These are phyloP conservation scores for Buddleja alternifolia DNA, from an alignment of 257 asterid genomes.

Conservation along the genomic window DNA sequence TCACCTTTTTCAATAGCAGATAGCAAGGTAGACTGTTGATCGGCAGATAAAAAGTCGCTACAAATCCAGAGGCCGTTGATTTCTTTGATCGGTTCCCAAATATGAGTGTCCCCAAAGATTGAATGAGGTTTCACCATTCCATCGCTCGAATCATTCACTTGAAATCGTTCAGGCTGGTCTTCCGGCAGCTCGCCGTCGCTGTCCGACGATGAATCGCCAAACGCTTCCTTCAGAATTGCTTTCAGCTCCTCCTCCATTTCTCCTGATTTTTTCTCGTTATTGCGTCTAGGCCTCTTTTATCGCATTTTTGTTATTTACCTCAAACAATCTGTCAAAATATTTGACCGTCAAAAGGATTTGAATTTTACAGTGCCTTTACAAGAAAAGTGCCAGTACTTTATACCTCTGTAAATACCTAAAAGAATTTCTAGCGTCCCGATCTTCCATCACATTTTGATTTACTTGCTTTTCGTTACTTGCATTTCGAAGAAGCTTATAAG, in stretches of 20 bases:
- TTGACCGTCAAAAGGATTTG: background rate
- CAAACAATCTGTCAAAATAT: background rate
- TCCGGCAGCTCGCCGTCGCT: slow-evolving; percentile 42
- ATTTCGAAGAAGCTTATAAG: too few relatives aligned
- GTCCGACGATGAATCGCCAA: slow-evolving; percentile 74
- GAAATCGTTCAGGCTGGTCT: slow-evolving; percentile 11
- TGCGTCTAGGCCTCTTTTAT: background rate
- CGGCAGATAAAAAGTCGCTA: slow-evolving; percentile 61
- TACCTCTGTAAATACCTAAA: background rate
- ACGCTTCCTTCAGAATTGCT: slow-evolving; percentile 59
- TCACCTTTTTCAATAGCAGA: slow-evolving; percentile 66
- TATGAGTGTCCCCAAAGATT: slow-evolving; percentile 43
- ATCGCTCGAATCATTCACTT: slow-evolving; percentile 25
- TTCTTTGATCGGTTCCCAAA: slow-evolving; percentile 67
- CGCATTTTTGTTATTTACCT: background rate
- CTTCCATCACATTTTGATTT: too few relatives aligned
- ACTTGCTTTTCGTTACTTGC: too few relatives aligned
- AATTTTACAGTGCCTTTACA: background rate
- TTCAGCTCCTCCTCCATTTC: slow-evolving; percentile 48
- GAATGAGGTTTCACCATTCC: slow-evolving; percentile 29
- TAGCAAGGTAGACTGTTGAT: slow-evolving; percentile 64
- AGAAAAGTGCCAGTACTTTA: too few relatives aligned
- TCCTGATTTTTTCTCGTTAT: background rate
- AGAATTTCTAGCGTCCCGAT: too few relatives aligned
- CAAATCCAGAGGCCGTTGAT: slow-evolving; percentile 82